Conservation (phyloP, 139 green algal species). For the Nannochloris sp. region DNA sequence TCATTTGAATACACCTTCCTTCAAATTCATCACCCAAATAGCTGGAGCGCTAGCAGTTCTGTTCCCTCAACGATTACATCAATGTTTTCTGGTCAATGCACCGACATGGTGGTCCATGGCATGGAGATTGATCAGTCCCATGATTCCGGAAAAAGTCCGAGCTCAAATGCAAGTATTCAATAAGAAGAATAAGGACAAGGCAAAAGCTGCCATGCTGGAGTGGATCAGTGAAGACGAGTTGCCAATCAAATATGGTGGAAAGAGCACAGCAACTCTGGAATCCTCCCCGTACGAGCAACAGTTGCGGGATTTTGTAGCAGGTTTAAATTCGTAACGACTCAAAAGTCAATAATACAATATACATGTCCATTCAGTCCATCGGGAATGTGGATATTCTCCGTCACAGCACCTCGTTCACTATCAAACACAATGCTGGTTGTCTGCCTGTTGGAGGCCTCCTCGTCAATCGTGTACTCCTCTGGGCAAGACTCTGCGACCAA, state of each 20-base stretch:
- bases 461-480: background rate
- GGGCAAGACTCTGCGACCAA: background rate
- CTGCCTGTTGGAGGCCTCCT: background rate
- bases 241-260: conserved; percentile 8
- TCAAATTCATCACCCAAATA: conserved; percentile 19
- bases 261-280: background rate
- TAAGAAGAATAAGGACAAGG: conserved; percentile 10
- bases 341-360: background rate
- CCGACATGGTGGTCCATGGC: conserved; percentile 26
- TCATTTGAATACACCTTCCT: conserved; percentile 1
- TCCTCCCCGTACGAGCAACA: background rate
- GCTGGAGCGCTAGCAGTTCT: conserved; percentile 16
- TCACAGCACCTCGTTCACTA: too few relatives aligned
- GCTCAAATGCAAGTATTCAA: conserved; percentile 17
- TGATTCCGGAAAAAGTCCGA: conserved; percentile 19
- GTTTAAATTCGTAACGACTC: conserved; percentile 6
- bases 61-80: conserved; percentile 29
- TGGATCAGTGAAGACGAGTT: conserved; percentile 8
- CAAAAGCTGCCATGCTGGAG: background rate
- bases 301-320: conserved; percentile 2
- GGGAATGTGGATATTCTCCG: too few relatives aligned
- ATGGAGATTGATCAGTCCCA: conserved; percentile 20
- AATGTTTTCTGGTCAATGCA: conserved; percentile 24
- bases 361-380: too few relatives aligned
- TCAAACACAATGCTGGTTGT: too few relatives aligned